Evolutionary conservation across 148 eudicot species (phyloP).

Genomic region (Rhododendron ferrugineum): DNA sequence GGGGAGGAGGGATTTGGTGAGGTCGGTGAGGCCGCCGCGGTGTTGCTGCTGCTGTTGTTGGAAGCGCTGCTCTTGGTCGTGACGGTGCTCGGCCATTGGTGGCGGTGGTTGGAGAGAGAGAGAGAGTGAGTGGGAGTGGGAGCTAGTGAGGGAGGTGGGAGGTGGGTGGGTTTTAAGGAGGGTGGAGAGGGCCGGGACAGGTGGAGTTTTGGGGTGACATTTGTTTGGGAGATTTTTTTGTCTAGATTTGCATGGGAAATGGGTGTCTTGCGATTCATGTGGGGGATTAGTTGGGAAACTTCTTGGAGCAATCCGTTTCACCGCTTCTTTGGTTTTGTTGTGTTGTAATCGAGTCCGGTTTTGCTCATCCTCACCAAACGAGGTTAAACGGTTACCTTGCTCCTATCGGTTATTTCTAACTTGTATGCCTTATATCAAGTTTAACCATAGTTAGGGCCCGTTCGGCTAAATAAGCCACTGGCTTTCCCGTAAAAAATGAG

Average conservation of each 20-base stretch:
- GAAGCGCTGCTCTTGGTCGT: not conserved
- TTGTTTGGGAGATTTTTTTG: conserved; percentile 10
- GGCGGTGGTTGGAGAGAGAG: not conserved
- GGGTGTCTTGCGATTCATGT: not conserved
- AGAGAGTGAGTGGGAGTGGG: conserved; percentile 2
- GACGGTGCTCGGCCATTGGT: conserved; percentile 21
- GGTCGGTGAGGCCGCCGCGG: not conserved
- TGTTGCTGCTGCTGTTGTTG: not conserved
- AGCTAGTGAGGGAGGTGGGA: not conserved
- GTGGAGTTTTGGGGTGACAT: conserved; percentile 20
- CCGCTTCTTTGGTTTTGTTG: not conserved
- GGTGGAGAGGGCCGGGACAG: conserved; percentile 11
- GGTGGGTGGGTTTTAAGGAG: not conserved
- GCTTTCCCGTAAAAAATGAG: no score
- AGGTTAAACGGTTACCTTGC: no score
- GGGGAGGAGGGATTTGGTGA: conserved; percentile 12
- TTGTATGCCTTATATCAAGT: rapidly evolving
- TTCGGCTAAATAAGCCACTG: no score
- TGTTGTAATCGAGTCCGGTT: not conserved
- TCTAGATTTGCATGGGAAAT: conserved; percentile 4
- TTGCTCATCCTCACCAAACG: no score
- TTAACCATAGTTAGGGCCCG: no score
- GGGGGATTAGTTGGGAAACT: not conserved
- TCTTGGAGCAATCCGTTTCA: not conserved
- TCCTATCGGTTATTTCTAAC: no score